Evolutionary conservation across 148 eudicot species (phyloP).

Genomic region (Drosera capensis): DNA sequence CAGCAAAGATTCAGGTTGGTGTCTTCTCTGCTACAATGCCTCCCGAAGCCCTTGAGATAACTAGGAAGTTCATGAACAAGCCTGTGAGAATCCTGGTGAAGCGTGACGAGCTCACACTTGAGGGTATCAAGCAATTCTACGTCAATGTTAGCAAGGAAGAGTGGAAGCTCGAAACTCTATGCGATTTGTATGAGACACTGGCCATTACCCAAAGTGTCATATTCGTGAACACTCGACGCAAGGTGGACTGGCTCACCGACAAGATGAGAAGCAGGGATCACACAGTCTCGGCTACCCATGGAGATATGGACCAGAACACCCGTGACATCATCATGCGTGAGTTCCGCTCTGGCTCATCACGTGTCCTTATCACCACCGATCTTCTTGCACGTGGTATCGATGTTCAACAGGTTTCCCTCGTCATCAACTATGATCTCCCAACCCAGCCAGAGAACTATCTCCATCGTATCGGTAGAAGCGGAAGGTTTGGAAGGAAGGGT

Average conservation of each 20-base stretch:
- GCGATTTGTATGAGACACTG: conserved; percentile 37
- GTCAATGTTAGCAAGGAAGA: conserved; percentile 38
- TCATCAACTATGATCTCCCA: conserved; percentile 35
- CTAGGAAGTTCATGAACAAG: conserved; percentile 37
- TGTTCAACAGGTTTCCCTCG: conserved; percentile 39
- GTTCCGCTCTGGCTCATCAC: conserved; percentile 31
- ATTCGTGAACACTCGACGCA: conserved; percentile 38
- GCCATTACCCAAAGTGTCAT: conserved; percentile 43
- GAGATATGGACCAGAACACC: conserved; percentile 40
- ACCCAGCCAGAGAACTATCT: conserved; percentile 40
- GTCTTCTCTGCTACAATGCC: conserved; percentile 46
- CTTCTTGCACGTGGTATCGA: conserved; percentile 39
- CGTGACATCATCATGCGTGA: conserved; percentile 35
- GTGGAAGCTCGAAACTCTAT: conserved; percentile 39
- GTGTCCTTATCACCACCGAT: conserved; percentile 39
- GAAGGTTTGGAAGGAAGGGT: conserved; percentile 39
- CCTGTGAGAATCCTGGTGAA: conserved; percentile 38
- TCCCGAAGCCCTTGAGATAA: conserved; percentile 41
- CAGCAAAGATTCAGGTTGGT: conserved; percentile 33
- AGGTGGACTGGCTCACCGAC: conserved; percentile 44
- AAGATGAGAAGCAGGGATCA: conserved; percentile 35
- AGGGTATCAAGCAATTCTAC: conserved; percentile 39
- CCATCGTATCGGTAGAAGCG: conserved; percentile 35
- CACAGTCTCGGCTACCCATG: conserved; percentile 40
- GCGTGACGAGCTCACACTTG: conserved; percentile 37